These are phyloP conservation scores for Zasmidium cellare DNA, from an alignment of 2,329 filamentous ascomycete genomes.

Conservation along the genomic window DNA sequence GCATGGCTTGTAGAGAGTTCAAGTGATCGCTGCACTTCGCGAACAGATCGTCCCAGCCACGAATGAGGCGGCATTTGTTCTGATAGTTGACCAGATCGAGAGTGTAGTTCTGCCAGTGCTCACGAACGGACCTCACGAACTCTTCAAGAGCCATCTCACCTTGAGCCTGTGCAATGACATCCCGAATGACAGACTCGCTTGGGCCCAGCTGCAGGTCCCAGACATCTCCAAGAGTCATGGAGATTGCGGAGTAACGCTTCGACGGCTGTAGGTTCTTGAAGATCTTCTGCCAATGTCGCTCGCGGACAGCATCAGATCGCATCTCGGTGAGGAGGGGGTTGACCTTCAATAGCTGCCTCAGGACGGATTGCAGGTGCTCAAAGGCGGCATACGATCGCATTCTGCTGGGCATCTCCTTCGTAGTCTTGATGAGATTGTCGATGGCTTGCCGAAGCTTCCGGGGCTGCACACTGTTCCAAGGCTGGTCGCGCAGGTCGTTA, in stretches of 20 bases:
- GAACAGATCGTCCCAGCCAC: slow-evolving; percentile 97
- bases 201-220: slow-evolving; percentile 93
- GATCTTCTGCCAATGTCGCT: slow-evolving; percentile 96
- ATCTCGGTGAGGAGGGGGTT: slow-evolving; percentile 85
- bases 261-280: slow-evolving; percentile 93
- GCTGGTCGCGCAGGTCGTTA: slow-evolving; percentile 85
- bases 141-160: slow-evolving; percentile 98
- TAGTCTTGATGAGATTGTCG: slow-evolving; percentile 93
- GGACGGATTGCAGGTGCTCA: slow-evolving; percentile 90
- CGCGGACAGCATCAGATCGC: slow-evolving; percentile 93
- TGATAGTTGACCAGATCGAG: slow-evolving; percentile 96
- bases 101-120: slow-evolving; percentile 94
- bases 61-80: slow-evolving; percentile 95
- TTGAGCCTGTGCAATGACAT: slow-evolving; percentile 93
- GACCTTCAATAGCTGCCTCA: slow-evolving; percentile 86
- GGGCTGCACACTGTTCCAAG: slow-evolving; percentile 95
- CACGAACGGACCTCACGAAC: slow-evolving; percentile 92
- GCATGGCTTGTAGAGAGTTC: slow-evolving; percentile 97
- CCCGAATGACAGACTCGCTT: slow-evolving; percentile 82
- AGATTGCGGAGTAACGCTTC: slow-evolving; percentile 89
- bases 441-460: slow-evolving; percentile 87
- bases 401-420: slow-evolving; percentile 97
- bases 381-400: slow-evolving; percentile 99
- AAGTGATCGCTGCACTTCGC: slow-evolving; percentile 98
- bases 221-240: slow-evolving; percentile 95